phyloP scores from a whole-genome alignment of 371 early-diverging fungal genomes.

The Mucor plumbeus region DNA sequence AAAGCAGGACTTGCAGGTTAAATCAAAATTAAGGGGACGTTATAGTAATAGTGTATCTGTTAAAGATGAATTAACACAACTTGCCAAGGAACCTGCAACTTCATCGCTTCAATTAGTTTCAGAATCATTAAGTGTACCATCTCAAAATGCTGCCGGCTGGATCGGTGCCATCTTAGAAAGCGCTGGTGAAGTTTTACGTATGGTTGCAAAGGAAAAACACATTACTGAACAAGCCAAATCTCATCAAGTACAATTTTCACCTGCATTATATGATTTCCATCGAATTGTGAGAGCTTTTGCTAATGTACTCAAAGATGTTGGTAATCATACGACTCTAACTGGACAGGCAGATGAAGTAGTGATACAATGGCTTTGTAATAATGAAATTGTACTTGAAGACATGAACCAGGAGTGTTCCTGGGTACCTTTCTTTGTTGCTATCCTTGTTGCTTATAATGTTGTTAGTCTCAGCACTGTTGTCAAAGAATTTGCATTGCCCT shows the following conservation, averaged over 20 bases:
- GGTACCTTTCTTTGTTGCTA: slow-evolving; percentile 55
- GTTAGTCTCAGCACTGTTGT: slow-evolving; percentile 47
- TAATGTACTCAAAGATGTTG: slow-evolving; percentile 36
- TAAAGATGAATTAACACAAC: slow-evolving; percentile 42
- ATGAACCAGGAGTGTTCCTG: slow-evolving; percentile 47
- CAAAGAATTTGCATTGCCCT: slow-evolving; percentile 47
- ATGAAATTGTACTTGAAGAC: slow-evolving; percentile 29
- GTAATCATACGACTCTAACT: slow-evolving; percentile 35
- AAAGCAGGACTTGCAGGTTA: slow-evolving; percentile 48
- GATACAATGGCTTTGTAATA: slow-evolving; percentile 38
- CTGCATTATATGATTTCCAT: slow-evolving; percentile 35
- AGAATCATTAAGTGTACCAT: slow-evolving; percentile 44
- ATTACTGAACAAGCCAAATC: slow-evolving; percentile 14
- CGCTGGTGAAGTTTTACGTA: slow-evolving; percentile 46
- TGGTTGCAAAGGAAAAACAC: slow-evolving; percentile 33
- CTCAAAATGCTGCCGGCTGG: slow-evolving; percentile 48
- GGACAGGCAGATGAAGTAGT: slow-evolving; percentile 50
- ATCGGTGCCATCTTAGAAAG: slow-evolving; percentile 47
- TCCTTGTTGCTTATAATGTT: slow-evolving; percentile 51
- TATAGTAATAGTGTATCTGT: slow-evolving; percentile 31
- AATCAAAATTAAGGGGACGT: slow-evolving; percentile 29
- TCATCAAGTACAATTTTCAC: slow-evolving; percentile 14
- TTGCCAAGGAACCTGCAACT: slow-evolving; percentile 39
- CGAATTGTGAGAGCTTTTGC: slow-evolving; percentile 35
- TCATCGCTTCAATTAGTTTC: slow-evolving; percentile 40